Conservation (phyloP, 1,139 yeast species). For the Taphrina confusa region DNA sequence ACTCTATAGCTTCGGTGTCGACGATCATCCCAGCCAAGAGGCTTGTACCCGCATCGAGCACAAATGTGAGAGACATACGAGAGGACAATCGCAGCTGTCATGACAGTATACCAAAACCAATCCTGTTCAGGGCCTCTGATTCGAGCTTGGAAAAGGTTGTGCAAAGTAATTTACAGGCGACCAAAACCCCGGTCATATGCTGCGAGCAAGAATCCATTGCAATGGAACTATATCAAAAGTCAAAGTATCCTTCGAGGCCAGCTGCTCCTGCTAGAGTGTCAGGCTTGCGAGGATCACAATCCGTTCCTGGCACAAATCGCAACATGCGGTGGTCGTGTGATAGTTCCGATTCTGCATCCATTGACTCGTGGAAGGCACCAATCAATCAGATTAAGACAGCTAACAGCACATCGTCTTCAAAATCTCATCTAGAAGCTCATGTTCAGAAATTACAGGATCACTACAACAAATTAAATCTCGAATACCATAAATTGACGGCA, state of each 20-base stretch:
- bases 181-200: background rate
- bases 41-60: too few relatives aligned
- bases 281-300: too few relatives aligned
- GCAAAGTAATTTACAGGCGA: background rate
- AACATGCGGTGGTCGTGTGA: too few relatives aligned
- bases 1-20: background rate
- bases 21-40: background rate
- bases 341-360: conserved; percentile 2
- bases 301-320: too few relatives aligned
- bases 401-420: background rate
- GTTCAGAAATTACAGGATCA: background rate
- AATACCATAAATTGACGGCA: background rate
- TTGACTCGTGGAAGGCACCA: background rate
- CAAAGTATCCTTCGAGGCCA: too few relatives aligned
- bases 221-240: background rate
- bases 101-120: background rate
- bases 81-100: background rate
- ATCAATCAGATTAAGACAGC: background rate
- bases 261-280: too few relatives aligned
- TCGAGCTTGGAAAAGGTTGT: background rate
- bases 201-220: conserved; percentile 1
- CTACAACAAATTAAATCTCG: conserved; percentile 1
- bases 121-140: background rate
- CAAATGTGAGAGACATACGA: too few relatives aligned
- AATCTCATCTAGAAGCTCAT: background rate